These are phyloP conservation scores for Suillus subaureus DNA, from an alignment of 768 basidiomycete species.

Conservation along the genomic window DNA sequence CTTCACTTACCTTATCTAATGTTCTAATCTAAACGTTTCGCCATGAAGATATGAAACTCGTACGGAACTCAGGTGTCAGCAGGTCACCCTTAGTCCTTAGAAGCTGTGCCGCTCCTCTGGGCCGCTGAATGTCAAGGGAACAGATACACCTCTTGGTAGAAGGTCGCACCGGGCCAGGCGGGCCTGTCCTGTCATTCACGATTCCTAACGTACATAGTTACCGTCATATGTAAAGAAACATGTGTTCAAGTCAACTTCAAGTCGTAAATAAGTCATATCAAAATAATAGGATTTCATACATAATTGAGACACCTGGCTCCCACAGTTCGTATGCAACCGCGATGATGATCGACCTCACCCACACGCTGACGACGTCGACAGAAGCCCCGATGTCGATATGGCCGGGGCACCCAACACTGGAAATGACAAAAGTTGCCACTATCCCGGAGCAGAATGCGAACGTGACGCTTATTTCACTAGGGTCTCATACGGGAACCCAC, in stretches of 20 bases:
- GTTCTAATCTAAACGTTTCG: neutral
- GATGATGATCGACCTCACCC: slow-evolving; percentile 28
- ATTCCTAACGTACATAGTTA: neutral
- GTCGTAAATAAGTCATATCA: neutral
- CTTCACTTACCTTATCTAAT: neutral
- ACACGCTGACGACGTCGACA: slow-evolving; percentile 17
- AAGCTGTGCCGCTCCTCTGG: neutral
- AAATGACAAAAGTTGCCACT: slow-evolving; percentile 11
- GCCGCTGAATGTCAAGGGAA: too few species aligned
- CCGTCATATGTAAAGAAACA: neutral
- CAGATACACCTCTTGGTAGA: too few species aligned
- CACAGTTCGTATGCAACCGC: neutral
- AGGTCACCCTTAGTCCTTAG: neutral
- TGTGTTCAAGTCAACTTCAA: neutral
- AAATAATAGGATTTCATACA: neutral
- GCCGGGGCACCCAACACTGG: slow-evolving; percentile 25
- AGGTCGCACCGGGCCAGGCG: neutral
- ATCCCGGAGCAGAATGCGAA: slow-evolving; percentile 13
- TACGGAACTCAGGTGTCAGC: neutral
- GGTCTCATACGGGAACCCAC: slow-evolving; percentile 77
- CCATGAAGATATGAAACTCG: neutral
- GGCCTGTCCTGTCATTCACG: neutral
- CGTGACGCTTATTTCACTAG: slow-evolving; percentile 46
- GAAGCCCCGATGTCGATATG: slow-evolving; percentile 24
- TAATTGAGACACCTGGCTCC: neutral